Percentiles rank a stretch among this genome's conserved stretches.
phyloP scores from a whole-genome alignment of 2,329 filamentous ascomycete genomes.

The Talaromyces sp. region DNA sequence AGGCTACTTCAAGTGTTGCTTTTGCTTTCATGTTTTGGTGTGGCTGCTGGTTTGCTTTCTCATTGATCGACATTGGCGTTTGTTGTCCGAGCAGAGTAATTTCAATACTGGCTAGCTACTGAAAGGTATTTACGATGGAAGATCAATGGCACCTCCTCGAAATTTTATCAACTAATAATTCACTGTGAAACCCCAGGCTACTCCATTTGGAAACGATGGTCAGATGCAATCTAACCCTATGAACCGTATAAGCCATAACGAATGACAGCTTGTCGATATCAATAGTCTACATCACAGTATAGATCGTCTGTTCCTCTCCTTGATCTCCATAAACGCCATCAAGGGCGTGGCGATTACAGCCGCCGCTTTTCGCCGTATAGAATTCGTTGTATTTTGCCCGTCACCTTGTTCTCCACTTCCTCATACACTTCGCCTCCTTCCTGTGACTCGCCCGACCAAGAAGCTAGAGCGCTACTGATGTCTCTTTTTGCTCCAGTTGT shows the following conservation, averaged over 20 bases:
- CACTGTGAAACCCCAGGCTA: neutral
- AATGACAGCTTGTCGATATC: neutral
- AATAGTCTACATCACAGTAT: neutral
- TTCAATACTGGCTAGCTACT: neutral
- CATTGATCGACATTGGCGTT: neutral
- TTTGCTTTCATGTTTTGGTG: neutral
- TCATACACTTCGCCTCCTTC: constrained; percentile 8
- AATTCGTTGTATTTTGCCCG: constrained; percentile 6
- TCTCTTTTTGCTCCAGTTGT: neutral
- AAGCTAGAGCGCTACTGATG: neutral
- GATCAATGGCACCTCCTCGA: no score
- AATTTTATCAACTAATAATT: neutral
- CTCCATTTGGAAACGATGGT: neutral
- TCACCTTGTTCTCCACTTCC: constrained; percentile 7
- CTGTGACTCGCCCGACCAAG: neutral
- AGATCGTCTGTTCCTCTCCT: neutral
- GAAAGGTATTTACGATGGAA: neutral
- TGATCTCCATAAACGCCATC: neutral
- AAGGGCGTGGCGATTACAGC: neutral
- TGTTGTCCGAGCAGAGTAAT: neutral
- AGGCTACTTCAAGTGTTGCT: no score
- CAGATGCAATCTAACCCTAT: neutral
- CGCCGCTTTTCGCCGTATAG: neutral
- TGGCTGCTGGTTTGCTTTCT: neutral
- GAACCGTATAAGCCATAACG: neutral